Percentiles rank a stretch among this genome's conserved stretches.
These are phyloP conservation scores for Xylaria sp. DNA, from an alignment of 495 filamentous ascomycete species.

Conservation along the genomic window DNA sequence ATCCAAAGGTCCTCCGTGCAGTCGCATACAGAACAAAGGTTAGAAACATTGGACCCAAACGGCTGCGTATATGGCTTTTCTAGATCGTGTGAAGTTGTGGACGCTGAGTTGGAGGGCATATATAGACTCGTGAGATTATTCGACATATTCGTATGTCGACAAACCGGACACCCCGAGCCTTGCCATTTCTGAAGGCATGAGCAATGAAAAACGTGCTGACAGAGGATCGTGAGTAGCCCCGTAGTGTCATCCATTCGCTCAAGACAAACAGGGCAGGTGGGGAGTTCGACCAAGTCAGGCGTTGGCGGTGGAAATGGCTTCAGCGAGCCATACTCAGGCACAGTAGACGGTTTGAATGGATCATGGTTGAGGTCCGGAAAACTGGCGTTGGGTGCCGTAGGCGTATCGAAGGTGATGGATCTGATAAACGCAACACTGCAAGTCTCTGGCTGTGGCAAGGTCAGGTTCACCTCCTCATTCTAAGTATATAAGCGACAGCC, in stretches of 20 bases:
- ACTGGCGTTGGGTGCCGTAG: constrained; percentile 45
- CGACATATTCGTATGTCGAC: constrained; percentile 73
- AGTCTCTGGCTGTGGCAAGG: constrained; percentile 76
- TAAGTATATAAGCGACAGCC: constrained; percentile 33
- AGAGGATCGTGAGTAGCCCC: constrained; percentile 91
- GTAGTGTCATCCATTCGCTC: constrained; percentile 99
- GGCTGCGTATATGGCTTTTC: constrained; percentile 55
- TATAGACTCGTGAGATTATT: constrained; percentile 36
- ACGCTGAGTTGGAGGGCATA: constrained; percentile 29
- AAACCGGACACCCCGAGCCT: constrained; percentile 92
- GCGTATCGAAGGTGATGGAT: constrained; percentile 72
- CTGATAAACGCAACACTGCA: constrained; percentile 97
- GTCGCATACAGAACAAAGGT: constrained; percentile 76
- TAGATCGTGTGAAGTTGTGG: constrained; percentile 41
- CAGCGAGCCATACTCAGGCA: constrained; percentile 60
- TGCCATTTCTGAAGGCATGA: constrained; percentile 96
- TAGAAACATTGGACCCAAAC: constrained; percentile 55
- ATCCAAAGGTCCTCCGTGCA: constrained; percentile 87
- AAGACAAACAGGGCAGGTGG: constrained; percentile 94
- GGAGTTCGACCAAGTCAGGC: constrained; percentile 85
- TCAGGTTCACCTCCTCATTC: neutral
- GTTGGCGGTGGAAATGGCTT: constrained; percentile 93
- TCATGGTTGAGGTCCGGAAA: constrained; percentile 70
- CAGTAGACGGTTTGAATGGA: constrained; percentile 66
- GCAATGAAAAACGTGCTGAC: constrained; percentile 98